Percentiles rank a stretch among this genome's conserved stretches.
phyloP scores from a whole-genome alignment of 2,329 filamentous ascomycete species.

The Alternaria ethzedia region DNA sequence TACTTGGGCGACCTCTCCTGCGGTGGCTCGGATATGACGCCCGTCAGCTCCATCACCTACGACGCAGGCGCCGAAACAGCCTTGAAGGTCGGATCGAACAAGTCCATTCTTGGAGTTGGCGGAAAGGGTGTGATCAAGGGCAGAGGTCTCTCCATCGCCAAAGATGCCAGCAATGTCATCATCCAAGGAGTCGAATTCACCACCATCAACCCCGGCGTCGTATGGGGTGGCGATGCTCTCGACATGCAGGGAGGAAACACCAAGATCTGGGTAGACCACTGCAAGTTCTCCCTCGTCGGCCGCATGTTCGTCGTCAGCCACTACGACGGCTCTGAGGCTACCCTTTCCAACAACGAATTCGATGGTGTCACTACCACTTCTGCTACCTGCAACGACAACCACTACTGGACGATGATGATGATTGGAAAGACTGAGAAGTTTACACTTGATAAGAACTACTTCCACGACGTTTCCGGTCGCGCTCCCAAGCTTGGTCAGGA shows the following conservation, averaged over 20 bases:
- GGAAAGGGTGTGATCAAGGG: constrained; percentile 51
- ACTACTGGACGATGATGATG: constrained; percentile 57
- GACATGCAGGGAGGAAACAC: constrained; percentile 43
- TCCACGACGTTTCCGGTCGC: constrained; percentile 55
- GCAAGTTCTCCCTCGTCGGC: constrained; percentile 53
- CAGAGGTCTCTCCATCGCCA: constrained; percentile 49
- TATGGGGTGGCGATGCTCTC: constrained; percentile 51
- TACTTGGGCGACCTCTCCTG: constrained; percentile 33
- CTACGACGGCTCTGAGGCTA: constrained; percentile 46
- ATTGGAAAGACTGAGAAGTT: constrained; percentile 49
- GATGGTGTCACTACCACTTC: constrained; percentile 54
- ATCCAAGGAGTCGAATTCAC: constrained; percentile 52
- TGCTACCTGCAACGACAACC: constrained; percentile 53
- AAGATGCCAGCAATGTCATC: constrained; percentile 45
- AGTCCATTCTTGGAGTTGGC: constrained; percentile 51
- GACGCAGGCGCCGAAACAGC: constrained; percentile 39
- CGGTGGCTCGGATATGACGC: constrained; percentile 18
- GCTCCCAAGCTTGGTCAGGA: constrained; percentile 52
- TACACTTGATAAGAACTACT: constrained; percentile 55
- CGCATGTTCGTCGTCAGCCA: constrained; percentile 54
- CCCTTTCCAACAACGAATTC: constrained; percentile 57
- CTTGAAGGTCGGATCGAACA: constrained; percentile 50
- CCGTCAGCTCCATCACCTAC: constrained; percentile 40
- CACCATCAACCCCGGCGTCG: constrained; percentile 47
- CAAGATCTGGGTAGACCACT: constrained; percentile 48